Evolutionary conservation across 139 green algal species (phyloP), one percentile per base, ranked within the genome.

Genomic region (Spirogloea muscicola): DNA sequence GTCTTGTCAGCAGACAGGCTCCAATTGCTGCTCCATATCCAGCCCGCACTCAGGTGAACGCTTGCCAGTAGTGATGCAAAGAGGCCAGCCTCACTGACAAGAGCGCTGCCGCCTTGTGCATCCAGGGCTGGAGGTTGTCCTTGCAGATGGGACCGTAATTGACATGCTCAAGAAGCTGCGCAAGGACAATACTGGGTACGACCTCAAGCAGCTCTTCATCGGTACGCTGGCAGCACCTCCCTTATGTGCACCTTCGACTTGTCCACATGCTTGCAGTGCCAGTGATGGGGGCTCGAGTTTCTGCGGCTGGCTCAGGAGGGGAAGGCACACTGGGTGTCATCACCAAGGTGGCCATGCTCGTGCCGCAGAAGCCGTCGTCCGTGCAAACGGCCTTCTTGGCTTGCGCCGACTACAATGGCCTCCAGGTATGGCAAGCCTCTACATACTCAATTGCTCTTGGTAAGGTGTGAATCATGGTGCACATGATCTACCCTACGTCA

Each of bases 151-250:
- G 41, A 86, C 64, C 0, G 85, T 97, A 34, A 64, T 98, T 72
- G 90, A 97, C 84, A 70, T 94, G 62, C 49, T 96, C 48, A 72
- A 67, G 7, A 84, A 79, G 5, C 76, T 96, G 51, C 82, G 90
- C 10, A 98, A 99, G 76, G 93, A 99, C 89, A 98, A 97, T 88
- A 98, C 94, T 0, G 94, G 94, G 40, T 97, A 95, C 61, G 91
- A 97, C 84, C 81, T 99, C 37, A 97, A 98, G 87, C 91, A 99
- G 80, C 86, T 99, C 25, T 97, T 99, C 83, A 95, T 99, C 10
- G 95, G 74, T 82, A 39, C 3, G 38, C 18, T 13, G 43, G 10
- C 10, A 51, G 43, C 43, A 51, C 43, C 10, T 13, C 43, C 10
- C 13, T 51, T 10, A 13, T 51, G 10, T 51, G 10, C 13, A 10